Percentiles rank a stretch among this genome's conserved stretches.
phyloP scores from a whole-genome alignment of 2,329 filamentous ascomycete species.

The Epichloe brachyelytri region DNA sequence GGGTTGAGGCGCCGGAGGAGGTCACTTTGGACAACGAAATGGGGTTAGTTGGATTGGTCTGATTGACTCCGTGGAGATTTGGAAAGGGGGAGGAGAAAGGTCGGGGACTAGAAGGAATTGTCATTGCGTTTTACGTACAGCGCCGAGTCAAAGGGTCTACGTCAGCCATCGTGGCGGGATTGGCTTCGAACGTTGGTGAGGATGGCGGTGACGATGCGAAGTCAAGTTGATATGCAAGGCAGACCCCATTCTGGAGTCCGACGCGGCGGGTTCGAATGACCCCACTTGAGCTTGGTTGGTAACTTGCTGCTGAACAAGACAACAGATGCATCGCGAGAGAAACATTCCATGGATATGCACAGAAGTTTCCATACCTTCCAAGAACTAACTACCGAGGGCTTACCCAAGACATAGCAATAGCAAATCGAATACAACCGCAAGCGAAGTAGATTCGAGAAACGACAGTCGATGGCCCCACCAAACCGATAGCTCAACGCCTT shows the following conservation, averaged over 20 bases:
- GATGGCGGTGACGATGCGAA: not conserved
- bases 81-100: not conserved
- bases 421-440: too few species aligned
- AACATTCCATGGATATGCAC: too few species aligned
- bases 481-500: slow-evolving; percentile 1
- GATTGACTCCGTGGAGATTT: not conserved
- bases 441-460: too few species aligned
- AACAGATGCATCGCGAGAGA: too few species aligned
- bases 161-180: slow-evolving; percentile 28
- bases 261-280: not conserved
- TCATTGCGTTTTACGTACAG: slow-evolving; percentile 40
- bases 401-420: too few species aligned
- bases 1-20: slow-evolving; percentile 96
- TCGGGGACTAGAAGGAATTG: not conserved
- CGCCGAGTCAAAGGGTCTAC: slow-evolving; percentile 61
- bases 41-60: not conserved
- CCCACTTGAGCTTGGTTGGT: not conserved
- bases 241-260: not conserved
- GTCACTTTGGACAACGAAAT: slow-evolving; percentile 46
- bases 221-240: not conserved
- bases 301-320: not conserved
- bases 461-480: not conserved
- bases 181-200: not conserved
- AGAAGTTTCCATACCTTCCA: too few species aligned
- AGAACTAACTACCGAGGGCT: too few species aligned